Evolutionary conservation across 23 red algal species (phyloP).

Genomic region (Gracilariopsis chorda): DNA sequence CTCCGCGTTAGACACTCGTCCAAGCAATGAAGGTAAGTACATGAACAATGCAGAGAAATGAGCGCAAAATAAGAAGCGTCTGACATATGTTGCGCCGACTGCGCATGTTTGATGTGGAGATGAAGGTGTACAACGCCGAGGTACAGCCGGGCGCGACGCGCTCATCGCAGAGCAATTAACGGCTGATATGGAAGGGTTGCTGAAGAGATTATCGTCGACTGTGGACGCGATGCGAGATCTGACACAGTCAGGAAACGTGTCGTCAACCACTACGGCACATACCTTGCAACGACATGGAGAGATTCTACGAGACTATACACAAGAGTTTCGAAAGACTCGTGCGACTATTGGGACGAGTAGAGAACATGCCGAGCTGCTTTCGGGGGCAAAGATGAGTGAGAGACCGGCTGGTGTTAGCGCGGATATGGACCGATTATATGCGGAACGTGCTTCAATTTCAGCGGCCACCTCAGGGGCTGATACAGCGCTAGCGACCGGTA

Average conservation of each 20-base stretch:
- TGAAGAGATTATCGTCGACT: conserved; percentile 51
- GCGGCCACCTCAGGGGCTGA: conserved; percentile 53
- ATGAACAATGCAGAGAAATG: no score
- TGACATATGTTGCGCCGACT: not conserved
- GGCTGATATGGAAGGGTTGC: conserved; percentile 64
- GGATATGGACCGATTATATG: conserved; percentile 39
- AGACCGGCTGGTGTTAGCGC: not conserved
- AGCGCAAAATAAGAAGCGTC: not conserved
- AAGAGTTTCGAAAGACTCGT: conserved; percentile 77
- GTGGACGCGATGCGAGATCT: conserved; percentile 55
- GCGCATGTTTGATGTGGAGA: conserved; percentile 29
- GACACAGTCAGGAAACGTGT: not conserved
- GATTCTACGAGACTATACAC: conserved; percentile 85
- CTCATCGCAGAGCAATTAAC: conserved; percentile 50
- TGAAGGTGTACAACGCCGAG: conserved; percentile 59
- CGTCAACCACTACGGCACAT: not conserved
- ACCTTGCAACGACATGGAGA: conserved; percentile 83
- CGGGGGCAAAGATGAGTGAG: not conserved
- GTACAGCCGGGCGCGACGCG: not conserved
- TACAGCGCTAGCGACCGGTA: conserved; percentile 61
- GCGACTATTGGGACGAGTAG: not conserved
- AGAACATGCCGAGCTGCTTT: conserved; percentile 48
- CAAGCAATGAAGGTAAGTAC: conserved; percentile 38
- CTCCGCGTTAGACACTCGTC: not conserved
- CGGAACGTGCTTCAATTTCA: conserved; percentile 53